phyloP scores from a whole-genome alignment of 1,139 yeast species.

The Lodderomyces metapsilosis region DNA sequence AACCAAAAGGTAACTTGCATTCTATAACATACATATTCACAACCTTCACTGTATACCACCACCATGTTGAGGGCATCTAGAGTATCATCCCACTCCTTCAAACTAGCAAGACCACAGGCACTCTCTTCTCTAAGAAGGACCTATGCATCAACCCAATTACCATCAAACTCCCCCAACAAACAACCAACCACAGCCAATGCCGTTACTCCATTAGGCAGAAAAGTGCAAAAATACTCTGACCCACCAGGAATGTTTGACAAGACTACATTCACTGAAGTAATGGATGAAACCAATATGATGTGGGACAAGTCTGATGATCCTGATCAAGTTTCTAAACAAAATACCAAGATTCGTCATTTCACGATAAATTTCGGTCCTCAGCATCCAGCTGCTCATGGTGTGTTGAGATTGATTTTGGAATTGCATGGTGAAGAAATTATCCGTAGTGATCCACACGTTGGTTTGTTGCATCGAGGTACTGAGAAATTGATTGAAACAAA shows the following conservation, averaged over 20 bases:
- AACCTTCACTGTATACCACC: not conserved
- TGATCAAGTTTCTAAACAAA: constrained; percentile 42
- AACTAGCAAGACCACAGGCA: constrained; percentile 1
- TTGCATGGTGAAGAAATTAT: constrained; percentile 87
- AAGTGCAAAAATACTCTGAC: constrained; percentile 7
- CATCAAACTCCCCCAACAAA: constrained; percentile 2
- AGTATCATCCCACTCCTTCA: constrained; percentile 3
- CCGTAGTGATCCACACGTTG: constrained; percentile 87
- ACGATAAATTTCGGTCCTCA: constrained; percentile 92
- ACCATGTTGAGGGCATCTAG: constrained; percentile 6
- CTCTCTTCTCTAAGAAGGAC: constrained; percentile 1
- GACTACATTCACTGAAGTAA: constrained; percentile 40
- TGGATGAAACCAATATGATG: constrained; percentile 49
- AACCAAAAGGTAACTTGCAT: too few species aligned
- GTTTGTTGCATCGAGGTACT: constrained; percentile 84
- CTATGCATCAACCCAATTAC: constrained; percentile 9
- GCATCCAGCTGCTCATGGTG: constrained; percentile 96
- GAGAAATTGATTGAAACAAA: constrained; percentile 84
- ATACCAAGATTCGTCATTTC: constrained; percentile 74
- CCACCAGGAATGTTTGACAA: constrained; percentile 5
- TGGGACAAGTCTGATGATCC: constrained; percentile 50
- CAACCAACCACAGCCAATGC: constrained; percentile 7
- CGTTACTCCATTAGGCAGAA: constrained; percentile 12
- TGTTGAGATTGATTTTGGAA: constrained; percentile 80
- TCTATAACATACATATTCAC: too few species aligned